phyloP scores from a whole-genome alignment of 2,329 filamentous ascomycete species.

The Aspergillus alliaceus region DNA sequence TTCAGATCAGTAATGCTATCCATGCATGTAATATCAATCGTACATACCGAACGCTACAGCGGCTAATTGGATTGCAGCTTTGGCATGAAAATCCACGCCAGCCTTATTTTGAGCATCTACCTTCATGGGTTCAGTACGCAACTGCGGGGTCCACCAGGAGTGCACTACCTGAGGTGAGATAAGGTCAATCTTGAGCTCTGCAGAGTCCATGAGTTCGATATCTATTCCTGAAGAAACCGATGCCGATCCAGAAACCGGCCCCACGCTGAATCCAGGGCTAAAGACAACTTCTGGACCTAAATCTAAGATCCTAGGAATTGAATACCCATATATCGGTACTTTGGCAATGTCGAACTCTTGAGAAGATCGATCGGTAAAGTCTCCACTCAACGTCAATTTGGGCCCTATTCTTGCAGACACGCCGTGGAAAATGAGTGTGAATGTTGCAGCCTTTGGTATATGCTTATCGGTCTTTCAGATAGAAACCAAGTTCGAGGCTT shows the following conservation, averaged over 20 bases:
- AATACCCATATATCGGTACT: constrained; percentile 23
- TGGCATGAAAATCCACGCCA: constrained; percentile 11
- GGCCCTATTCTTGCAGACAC: constrained; percentile 19
- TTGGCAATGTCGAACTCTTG: constrained; percentile 16
- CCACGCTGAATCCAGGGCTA: constrained; percentile 15
- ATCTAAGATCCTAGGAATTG: constrained; percentile 17
- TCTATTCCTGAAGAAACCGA: constrained; percentile 17
- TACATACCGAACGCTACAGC: constrained; percentile 13
- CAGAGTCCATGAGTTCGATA: constrained; percentile 17
- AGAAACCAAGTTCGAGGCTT: constrained; percentile 20
- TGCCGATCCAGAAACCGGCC: constrained; percentile 21
- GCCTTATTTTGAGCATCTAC: constrained; percentile 19
- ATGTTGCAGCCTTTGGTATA: constrained; percentile 11
- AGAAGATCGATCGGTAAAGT: constrained; percentile 13
- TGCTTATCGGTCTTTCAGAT: constrained; percentile 14
- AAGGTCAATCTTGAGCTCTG: constrained; percentile 22
- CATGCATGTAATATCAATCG: background rate
- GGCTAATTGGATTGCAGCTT: constrained; percentile 14
- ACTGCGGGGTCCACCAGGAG: constrained; percentile 14
- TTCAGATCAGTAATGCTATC: background rate
- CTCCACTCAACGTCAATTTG: constrained; percentile 17
- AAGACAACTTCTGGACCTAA: constrained; percentile 21
- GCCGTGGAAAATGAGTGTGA: constrained; percentile 16
- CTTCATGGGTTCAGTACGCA: constrained; percentile 10
- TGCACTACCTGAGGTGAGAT: constrained; percentile 14